These are phyloP conservation scores for Coprinellus micaceus DNA, from an alignment of 768 basidiomycete genomes.

Conservation along the genomic window DNA sequence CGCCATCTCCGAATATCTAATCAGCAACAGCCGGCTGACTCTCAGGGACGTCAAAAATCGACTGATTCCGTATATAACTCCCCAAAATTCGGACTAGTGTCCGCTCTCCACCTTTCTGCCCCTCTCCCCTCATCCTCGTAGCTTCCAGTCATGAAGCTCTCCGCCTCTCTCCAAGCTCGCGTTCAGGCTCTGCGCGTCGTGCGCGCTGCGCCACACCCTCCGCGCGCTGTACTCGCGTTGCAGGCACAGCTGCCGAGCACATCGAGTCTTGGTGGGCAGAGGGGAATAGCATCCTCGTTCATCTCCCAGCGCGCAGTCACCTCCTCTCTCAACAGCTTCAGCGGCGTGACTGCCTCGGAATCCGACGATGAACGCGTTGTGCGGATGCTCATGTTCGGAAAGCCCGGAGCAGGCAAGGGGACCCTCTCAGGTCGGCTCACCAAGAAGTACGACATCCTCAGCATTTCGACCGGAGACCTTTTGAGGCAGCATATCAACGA, in stretches of 20 bases:
- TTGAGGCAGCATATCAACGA: constrained; percentile 80
- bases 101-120: neutral
- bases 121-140: constrained; percentile 10
- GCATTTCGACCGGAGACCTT: constrained; percentile 81
- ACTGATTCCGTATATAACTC: neutral
- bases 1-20: neutral
- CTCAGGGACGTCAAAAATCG: neutral
- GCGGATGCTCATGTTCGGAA: constrained; percentile 75
- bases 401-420: constrained; percentile 84
- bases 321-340: constrained; percentile 39
- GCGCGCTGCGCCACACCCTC: too few species aligned
- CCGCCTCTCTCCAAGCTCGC: neutral
- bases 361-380: constrained; percentile 40
- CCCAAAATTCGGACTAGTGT: neutral
- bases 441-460: constrained; percentile 74
- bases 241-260: constrained; percentile 14
- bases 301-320: constrained; percentile 5
- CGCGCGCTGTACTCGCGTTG: constrained; percentile 12
- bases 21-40: neutral
- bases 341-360: constrained; percentile 26
- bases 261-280: too few species aligned
- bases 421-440: constrained; percentile 74
- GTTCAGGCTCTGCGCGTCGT: constrained; percentile 9
- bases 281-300: constrained; percentile 8
- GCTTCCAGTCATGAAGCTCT: constrained; percentile 4